Evolutionary conservation across 768 basidiomycete genomes (phyloP).

Genomic region (Amyloporia xantha): DNA sequence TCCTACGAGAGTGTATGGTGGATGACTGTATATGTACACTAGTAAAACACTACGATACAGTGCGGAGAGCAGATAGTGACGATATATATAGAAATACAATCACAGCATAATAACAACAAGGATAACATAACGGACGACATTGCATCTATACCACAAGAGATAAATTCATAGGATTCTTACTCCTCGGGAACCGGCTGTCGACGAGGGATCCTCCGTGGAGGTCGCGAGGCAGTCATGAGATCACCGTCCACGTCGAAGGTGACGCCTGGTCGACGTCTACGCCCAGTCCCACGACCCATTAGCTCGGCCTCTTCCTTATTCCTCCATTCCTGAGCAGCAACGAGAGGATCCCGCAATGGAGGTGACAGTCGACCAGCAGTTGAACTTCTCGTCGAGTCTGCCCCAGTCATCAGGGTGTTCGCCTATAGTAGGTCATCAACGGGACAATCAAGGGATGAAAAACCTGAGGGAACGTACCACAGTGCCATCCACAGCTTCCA

Average conservation of each 20-base stretch:
- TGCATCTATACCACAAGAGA: neutral
- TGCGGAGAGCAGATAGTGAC: neutral
- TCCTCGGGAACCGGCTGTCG: neutral
- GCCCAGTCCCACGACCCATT: constrained; percentile 26
- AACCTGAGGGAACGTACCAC: constrained; percentile 66
- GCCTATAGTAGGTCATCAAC: no score
- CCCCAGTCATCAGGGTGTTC: constrained; percentile 71
- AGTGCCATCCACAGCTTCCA: constrained; percentile 76
- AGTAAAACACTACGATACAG: neutral
- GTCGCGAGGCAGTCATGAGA: constrained; percentile 8
- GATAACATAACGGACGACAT: constrained; percentile 1
- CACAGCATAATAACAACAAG: constrained; percentile 4
- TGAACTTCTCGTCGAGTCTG: constrained; percentile 59
- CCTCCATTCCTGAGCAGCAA: constrained; percentile 67
- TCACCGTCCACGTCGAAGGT: constrained; percentile 28
- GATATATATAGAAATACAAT: constrained; percentile 3
- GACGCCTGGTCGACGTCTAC: constrained; percentile 28
- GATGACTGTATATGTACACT: neutral
- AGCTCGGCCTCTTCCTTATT: constrained; percentile 52
- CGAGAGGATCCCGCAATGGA: constrained; percentile 53
- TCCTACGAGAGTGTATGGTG: no score
- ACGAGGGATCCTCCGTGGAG: neutral
- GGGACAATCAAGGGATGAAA: constrained; percentile 2
- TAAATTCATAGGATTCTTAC: neutral
- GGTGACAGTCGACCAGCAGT: constrained; percentile 49